A percentile compares a stretch with the other conserved stretches of the same genome.
phyloP scores from a whole-genome alignment of 2,329 filamentous ascomycete species.

The Clarireedia homoeocarpa region DNA sequence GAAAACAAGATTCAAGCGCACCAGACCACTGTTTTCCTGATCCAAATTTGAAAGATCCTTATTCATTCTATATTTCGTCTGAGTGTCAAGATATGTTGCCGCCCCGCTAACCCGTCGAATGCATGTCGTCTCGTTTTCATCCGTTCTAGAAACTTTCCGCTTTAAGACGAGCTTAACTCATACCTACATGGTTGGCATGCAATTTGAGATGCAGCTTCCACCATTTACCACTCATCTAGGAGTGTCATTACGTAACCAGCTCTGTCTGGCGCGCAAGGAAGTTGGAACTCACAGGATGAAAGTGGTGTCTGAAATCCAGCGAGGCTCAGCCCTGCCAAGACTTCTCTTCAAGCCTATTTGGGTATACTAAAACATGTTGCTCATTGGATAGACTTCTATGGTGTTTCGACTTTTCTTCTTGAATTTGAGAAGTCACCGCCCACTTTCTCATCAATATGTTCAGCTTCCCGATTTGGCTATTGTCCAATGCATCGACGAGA shows the following conservation, averaged over 20 bases:
- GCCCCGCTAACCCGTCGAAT: not conserved
- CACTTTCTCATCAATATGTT: too few species aligned
- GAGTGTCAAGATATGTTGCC: too few species aligned
- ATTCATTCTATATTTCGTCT: too few species aligned
- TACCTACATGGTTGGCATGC: not conserved
- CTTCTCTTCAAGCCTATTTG: not conserved
- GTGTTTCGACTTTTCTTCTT: too few species aligned
- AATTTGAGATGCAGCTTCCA: not conserved
- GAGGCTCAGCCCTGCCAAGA: not conserved
- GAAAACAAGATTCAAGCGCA: too few species aligned
- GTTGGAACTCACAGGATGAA: not conserved
- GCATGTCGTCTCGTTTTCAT: not conserved
- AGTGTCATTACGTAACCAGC: not conserved
- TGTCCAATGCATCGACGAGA: too few species aligned
- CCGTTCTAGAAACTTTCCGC: not conserved
- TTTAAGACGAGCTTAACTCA: not conserved
- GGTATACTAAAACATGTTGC: not conserved
- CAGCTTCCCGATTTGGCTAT: too few species aligned
- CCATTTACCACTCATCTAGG: not conserved
- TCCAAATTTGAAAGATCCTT: too few species aligned
- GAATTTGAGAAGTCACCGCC: too few species aligned
- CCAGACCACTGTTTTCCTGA: too few species aligned
- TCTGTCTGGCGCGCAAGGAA: not conserved
- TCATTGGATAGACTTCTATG: not conserved
- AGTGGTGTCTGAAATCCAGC: not conserved